These are phyloP conservation scores for Conringia planisiliqua DNA, from an alignment of 345 rosid species.

Conservation along the genomic window DNA sequence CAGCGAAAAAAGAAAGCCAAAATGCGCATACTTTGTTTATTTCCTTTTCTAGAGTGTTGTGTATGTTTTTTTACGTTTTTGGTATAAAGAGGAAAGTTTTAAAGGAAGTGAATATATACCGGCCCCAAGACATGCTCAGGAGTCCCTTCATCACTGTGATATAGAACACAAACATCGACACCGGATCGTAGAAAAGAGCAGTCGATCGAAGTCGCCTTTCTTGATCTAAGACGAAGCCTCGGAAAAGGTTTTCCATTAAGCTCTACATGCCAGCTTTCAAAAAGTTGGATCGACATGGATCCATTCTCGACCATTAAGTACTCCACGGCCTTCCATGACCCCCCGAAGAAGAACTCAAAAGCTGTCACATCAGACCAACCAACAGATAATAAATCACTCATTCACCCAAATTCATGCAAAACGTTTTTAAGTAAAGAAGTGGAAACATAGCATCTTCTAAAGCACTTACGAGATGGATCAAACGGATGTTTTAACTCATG, in stretches of 20 bases:
- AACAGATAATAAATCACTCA: background rate
- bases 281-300: slow-evolving; percentile 39
- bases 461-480: slow-evolving; percentile 46
- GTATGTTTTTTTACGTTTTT: background rate
- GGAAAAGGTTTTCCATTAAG: slow-evolving; percentile 47
- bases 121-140: slow-evolving; percentile 25
- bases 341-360: slow-evolving; percentile 58
- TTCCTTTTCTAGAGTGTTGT: background rate
- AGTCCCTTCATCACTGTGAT: slow-evolving; percentile 32
- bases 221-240: slow-evolving; percentile 65
- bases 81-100: background rate
- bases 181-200: slow-evolving; percentile 80
- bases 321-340: slow-evolving; percentile 67
- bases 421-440: background rate
- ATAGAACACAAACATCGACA: slow-evolving; percentile 67
- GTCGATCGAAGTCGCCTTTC: slow-evolving; percentile 55
- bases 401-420: background rate
- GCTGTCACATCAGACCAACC: slow-evolving; percentile 42
- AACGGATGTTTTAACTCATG: slow-evolving; percentile 49
- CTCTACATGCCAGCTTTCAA: slow-evolving; percentile 29
- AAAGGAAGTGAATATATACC: slow-evolving; percentile 33
- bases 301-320: slow-evolving; percentile 53
- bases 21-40: background rate
- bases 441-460: background rate
- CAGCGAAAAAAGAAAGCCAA: background rate